Conservation (phyloP, 257 asterid genomes). For the Voacanga thouarsii region DNA sequence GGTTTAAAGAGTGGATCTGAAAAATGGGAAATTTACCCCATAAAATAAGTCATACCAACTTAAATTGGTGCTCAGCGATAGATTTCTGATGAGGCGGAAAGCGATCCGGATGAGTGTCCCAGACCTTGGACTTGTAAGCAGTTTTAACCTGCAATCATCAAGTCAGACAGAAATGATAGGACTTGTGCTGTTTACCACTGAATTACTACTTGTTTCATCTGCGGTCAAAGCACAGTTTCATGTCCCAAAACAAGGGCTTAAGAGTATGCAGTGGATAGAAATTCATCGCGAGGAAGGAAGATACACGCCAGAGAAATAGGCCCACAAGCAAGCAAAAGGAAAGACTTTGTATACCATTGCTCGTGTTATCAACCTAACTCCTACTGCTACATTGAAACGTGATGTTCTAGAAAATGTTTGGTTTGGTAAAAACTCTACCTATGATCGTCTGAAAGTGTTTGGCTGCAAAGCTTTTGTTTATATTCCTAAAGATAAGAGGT, state of each 20-base stretch:
- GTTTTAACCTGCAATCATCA: constrained; percentile 47
- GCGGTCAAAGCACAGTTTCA: not conserved
- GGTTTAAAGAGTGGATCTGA: not conserved
- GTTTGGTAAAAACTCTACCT: too few species aligned
- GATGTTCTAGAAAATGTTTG: too few species aligned
- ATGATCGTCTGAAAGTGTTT: too few species aligned
- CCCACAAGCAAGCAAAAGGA: not conserved
- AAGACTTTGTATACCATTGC: too few species aligned
- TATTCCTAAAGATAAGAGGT: too few species aligned
- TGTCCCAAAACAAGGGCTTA: not conserved
- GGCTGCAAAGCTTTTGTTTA: too few species aligned
- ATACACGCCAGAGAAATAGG: not conserved
- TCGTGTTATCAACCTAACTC: too few species aligned
- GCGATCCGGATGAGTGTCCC: constrained; percentile 84
- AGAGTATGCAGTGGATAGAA: not conserved
- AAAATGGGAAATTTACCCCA: not conserved
- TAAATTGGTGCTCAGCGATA: constrained; percentile 54
- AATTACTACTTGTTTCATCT: not conserved
- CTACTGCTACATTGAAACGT: too few species aligned
- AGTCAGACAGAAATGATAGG: not conserved
- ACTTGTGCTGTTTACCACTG: not conserved
- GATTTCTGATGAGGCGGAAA: constrained; percentile 51
- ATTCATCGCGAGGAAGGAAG: not conserved
- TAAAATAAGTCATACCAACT: constrained; percentile 34
- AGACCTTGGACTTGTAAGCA: constrained; percentile 60